Evolutionary conservation across 306 rosid genomes (phyloP).

Genomic region (Sphenostylis stenocarpa): DNA sequence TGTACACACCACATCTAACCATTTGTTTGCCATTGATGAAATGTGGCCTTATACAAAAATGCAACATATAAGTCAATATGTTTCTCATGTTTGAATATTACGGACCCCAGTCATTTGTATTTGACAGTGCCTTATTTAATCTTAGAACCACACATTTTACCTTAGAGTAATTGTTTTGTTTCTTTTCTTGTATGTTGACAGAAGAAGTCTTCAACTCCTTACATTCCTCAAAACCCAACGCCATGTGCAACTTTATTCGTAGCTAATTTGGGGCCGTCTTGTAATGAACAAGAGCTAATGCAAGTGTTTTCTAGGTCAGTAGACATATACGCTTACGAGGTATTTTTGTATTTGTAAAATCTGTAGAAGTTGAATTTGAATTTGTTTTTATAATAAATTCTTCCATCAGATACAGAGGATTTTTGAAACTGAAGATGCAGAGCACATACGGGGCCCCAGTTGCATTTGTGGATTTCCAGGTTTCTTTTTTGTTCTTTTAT

Average conservation of each 20-base stretch:
- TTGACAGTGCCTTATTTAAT: constrained; percentile 2
- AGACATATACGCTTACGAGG: not conserved
- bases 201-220: constrained; percentile 47
- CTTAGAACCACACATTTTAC: not conserved
- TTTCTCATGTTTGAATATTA: constrained; percentile 20
- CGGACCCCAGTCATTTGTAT: not conserved
- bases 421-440: constrained; percentile 90
- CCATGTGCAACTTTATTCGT: constrained; percentile 92
- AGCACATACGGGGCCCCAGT: constrained; percentile 93
- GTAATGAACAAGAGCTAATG: constrained; percentile 80
- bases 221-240: constrained; percentile 48
- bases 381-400: not conserved
- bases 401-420: constrained; percentile 76
- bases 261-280: constrained; percentile 88
- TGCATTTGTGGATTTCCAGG: constrained; percentile 97
- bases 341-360: constrained; percentile 11
- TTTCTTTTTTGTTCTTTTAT: constrained; percentile 24
- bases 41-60: not conserved
- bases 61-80: not conserved
- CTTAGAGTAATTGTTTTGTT: not conserved
- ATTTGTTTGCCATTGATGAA: not conserved
- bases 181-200: constrained; percentile 28
- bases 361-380: not conserved
- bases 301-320: constrained; percentile 84
- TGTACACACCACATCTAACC: not conserved